Evolutionary conservation across 192 early-diverging fungal species (phyloP).

Genomic region (Coemansia sp.): DNA sequence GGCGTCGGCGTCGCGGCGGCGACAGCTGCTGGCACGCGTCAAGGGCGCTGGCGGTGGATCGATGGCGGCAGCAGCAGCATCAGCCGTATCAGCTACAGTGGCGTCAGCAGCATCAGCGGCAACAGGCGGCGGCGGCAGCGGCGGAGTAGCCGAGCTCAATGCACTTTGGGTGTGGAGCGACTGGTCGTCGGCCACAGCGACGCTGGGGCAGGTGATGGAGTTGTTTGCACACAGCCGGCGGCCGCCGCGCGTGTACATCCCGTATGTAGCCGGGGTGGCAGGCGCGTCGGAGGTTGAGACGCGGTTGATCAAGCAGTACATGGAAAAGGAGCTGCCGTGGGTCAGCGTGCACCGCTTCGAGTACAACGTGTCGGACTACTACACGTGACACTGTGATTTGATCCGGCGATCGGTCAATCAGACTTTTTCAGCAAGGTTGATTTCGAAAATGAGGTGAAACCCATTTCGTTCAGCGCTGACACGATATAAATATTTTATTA

Average conservation of each 20-base stretch:
- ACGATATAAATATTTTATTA: too few species aligned
- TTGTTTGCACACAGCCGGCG: constrained; percentile 34
- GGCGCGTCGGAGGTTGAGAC: constrained; percentile 47
- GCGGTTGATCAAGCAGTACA: constrained; percentile 45
- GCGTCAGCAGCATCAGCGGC: constrained; percentile 2
- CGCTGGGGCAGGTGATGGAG: constrained; percentile 39
- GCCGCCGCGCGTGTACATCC: constrained; percentile 41
- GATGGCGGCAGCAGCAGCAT: not conserved
- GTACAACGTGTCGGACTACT: constrained; percentile 41
- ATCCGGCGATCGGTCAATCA: too few species aligned
- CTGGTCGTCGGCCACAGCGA: constrained; percentile 46
- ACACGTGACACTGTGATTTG: constrained; percentile 2
- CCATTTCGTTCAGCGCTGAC: too few species aligned
- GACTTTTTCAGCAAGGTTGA: too few species aligned
- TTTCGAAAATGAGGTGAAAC: not conserved
- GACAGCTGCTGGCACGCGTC: constrained; percentile 44
- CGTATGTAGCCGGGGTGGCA: constrained; percentile 36
- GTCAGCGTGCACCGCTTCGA: constrained; percentile 44
- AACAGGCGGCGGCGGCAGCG: constrained; percentile 16
- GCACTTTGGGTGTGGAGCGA: constrained; percentile 50
- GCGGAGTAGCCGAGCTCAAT: constrained; percentile 35
- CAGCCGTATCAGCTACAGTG: not conserved
- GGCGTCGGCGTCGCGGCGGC: constrained; percentile 31
- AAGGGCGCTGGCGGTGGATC: constrained; percentile 20
- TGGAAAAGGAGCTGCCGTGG: constrained; percentile 46